phyloP scores from a whole-genome alignment of 257 asterid genomes.

The Ballota nigra region DNA sequence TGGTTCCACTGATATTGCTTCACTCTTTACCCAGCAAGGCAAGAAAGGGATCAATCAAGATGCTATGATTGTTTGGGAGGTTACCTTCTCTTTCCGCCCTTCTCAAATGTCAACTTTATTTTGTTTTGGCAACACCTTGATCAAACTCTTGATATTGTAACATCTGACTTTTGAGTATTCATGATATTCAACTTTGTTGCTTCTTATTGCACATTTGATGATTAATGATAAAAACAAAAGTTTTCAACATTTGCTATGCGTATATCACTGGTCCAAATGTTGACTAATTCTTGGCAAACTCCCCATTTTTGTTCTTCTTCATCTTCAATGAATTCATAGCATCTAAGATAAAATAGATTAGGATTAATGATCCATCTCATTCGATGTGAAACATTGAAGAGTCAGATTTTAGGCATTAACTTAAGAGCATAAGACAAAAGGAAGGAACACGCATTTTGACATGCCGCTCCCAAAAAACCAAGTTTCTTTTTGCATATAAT shows the following conservation, averaged over 20 bases:
- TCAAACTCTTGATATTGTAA: no score
- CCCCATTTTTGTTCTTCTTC: not conserved
- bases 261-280: not conserved
- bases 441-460: not conserved
- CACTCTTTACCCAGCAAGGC: slow-evolving; percentile 75
- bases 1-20: slow-evolving; percentile 71
- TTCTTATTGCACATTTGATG: not conserved
- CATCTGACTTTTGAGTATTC: no score
- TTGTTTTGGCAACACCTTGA: no score
- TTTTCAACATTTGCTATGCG: not conserved
- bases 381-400: not conserved
- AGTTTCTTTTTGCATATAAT: not conserved
- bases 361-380: not conserved
- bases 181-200: no score
- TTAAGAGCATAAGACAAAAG: not conserved
- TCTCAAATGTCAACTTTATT: no score
- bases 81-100: slow-evolving; percentile 28
- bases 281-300: not conserved
- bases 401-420: not conserved
- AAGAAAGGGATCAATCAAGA: slow-evolving; percentile 91
- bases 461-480: not conserved
- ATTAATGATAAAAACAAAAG: not conserved
- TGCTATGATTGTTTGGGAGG: slow-evolving; percentile 98
- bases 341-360: not conserved
- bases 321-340: not conserved